phyloP scores from a whole-genome alignment of 257 asterid genomes.

The Capsicum chinense region DNA sequence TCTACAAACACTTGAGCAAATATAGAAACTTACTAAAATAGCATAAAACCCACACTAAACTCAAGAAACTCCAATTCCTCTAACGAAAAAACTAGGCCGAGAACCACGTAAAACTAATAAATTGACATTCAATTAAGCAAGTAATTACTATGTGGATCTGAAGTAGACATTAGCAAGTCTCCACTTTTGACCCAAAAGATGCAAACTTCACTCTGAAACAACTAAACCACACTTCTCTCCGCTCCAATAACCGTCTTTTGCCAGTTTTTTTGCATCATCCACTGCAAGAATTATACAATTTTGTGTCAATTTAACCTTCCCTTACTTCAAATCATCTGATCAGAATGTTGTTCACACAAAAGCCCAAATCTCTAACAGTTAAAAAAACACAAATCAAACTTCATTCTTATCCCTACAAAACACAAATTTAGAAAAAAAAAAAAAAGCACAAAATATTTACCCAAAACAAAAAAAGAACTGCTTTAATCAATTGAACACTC shows the following conservation, averaged over 20 bases:
- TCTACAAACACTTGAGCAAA: conserved; percentile 25
- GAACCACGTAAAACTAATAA: neutral
- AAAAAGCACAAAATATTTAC: neutral
- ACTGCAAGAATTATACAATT: conserved; percentile 39
- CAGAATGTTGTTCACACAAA: neutral
- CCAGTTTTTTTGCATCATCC: neutral
- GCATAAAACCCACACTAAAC: conserved; percentile 17
- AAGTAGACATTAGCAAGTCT: neutral
- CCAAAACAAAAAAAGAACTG: neutral
- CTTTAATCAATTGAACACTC: neutral
- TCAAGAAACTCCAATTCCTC: neutral
- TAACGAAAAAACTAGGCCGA: neutral
- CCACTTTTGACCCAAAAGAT: neutral
- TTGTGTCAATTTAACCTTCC: neutral
- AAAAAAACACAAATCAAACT: neutral
- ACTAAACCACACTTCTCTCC: conserved; percentile 32
- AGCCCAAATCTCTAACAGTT: neutral
- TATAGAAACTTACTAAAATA: conserved; percentile 32
- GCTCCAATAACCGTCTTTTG: conserved; percentile 31
- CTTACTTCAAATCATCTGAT: neutral
- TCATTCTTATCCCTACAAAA: neutral
- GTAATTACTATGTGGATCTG: neutral
- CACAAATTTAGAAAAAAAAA: neutral
- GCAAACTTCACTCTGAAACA: conserved; percentile 32
- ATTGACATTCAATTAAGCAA: neutral